Percentiles rank a stretch among this genome's conserved stretches.
Evolutionary conservation across 345 rosid species (phyloP).

Genomic region (Xanthoceras sorbifolium): DNA sequence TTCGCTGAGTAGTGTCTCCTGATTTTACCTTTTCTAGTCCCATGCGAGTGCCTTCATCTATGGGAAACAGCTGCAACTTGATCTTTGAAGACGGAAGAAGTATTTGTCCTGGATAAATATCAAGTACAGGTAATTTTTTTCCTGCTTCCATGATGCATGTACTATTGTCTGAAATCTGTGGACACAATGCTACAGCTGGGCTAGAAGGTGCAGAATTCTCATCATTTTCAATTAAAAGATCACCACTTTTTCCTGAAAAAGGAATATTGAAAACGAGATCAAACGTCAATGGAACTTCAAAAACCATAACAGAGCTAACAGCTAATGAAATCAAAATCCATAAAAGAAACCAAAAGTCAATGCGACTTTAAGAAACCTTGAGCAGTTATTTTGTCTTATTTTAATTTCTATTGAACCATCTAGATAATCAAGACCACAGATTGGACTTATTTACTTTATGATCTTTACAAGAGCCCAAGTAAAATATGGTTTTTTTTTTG

Average conservation of each 20-base stretch:
- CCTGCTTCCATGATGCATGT: slow-evolving; percentile 18
- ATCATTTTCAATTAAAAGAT: slow-evolving; percentile 20
- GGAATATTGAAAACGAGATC: neutral
- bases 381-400: neutral
- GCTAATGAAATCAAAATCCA: neutral
- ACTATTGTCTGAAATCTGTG: slow-evolving; percentile 13
- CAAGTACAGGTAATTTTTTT: slow-evolving; percentile 21
- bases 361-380: neutral
- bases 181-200: slow-evolving; percentile 20
- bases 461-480: neutral
- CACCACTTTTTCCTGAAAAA: slow-evolving; percentile 24
- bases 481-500: neutral
- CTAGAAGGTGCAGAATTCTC: slow-evolving; percentile 30
- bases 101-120: slow-evolving; percentile 33
- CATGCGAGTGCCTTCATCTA: slow-evolving; percentile 58
- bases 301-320: neutral
- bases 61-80: slow-evolving; percentile 87
- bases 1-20: neutral
- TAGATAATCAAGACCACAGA: neutral
- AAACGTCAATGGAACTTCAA: no score
- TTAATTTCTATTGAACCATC: neutral
- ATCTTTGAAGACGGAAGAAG: slow-evolving; percentile 48
- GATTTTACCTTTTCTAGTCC: slow-evolving; percentile 72
- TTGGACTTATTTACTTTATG: neutral
- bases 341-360: neutral